phyloP scores from a whole-genome alignment of 2,329 filamentous ascomycete genomes.

The Neofusicoccum parvum region DNA sequence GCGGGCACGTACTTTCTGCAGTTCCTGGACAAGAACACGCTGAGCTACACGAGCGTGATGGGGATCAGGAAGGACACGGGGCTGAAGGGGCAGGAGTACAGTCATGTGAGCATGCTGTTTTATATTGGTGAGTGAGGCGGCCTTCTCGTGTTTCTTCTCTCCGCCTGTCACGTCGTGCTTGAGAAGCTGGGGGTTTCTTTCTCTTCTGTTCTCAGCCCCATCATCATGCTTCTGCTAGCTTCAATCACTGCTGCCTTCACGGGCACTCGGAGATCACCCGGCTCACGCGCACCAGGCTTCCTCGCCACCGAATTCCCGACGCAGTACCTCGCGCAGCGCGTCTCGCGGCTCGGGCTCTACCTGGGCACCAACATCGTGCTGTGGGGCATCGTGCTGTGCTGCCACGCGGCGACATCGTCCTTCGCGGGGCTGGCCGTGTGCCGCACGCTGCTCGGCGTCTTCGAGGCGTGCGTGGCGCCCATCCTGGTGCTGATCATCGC shows the following conservation, averaged over 20 bases:
- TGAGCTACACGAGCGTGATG: constrained; percentile 65
- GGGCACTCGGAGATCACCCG: too few relatives aligned
- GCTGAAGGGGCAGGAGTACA: constrained; percentile 30
- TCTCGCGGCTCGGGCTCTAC: constrained; percentile 59
- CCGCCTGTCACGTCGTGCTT: neutral
- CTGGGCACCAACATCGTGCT: constrained; percentile 56
- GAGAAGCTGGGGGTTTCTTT: too few relatives aligned
- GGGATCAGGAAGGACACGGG: constrained; percentile 58
- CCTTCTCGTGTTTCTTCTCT: neutral
- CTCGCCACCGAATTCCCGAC: constrained; percentile 67
- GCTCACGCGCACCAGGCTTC: constrained; percentile 20
- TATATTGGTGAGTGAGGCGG: constrained; percentile 22
- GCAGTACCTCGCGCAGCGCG: constrained; percentile 62
- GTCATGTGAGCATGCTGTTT: constrained; percentile 25
- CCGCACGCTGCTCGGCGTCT: constrained; percentile 55
- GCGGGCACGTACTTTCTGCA: constrained; percentile 66
- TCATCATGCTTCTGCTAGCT: neutral
- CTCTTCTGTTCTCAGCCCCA: too few relatives aligned
- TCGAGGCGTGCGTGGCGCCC: constrained; percentile 68
- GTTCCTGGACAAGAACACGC: constrained; percentile 63
- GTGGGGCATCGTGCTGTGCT: constrained; percentile 45
- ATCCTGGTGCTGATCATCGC: constrained; percentile 53
- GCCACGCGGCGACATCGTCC: constrained; percentile 16
- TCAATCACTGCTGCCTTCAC: too few relatives aligned
- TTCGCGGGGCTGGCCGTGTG: constrained; percentile 44